Percentiles rank a stretch among this genome's conserved stretches.
Conservation (phyloP, 257 asterid genomes). For the Solanum dulcamara region DNA sequence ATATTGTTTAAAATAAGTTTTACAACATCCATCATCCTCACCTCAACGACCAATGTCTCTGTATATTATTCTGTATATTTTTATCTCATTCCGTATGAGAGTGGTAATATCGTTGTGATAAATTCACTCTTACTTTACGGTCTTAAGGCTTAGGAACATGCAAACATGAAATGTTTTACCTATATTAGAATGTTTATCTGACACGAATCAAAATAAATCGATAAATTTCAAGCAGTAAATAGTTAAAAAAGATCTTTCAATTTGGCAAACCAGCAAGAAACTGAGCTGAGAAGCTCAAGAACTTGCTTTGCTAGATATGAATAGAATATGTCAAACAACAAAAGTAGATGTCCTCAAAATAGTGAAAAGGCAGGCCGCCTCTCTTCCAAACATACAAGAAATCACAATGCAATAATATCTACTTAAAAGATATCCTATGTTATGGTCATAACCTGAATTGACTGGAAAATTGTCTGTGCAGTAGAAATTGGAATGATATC, state of each 20-base stretch:
- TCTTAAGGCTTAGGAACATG: not conserved
- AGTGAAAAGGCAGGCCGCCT: not conserved
- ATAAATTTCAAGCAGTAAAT: not conserved
- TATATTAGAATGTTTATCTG: not conserved
- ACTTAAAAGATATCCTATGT: constrained; percentile 1
- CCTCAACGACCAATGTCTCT: too few species aligned
- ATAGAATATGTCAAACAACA: not conserved
- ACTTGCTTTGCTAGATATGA: not conserved
- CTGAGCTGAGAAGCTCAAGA: not conserved
- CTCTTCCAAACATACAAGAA: not conserved
- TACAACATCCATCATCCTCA: not conserved
- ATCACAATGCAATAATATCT: not conserved
- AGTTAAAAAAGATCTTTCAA: not conserved
- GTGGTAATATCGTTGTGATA: not conserved
- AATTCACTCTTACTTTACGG: not conserved
- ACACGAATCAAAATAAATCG: not conserved
- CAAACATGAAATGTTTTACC: not conserved
- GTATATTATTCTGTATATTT: too few species aligned
- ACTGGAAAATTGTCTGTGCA: constrained; percentile 46
- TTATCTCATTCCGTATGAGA: not conserved
- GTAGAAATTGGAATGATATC: constrained; percentile 53
- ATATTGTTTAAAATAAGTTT: not conserved
- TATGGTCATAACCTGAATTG: constrained; percentile 59
- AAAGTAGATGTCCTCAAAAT: not conserved
- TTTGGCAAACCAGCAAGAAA: not conserved